Evolutionary conservation across 169 alveolate species (phyloP), one percentile per base, ranked within the genome.

Genomic region (Eimeria maxima): DNA sequence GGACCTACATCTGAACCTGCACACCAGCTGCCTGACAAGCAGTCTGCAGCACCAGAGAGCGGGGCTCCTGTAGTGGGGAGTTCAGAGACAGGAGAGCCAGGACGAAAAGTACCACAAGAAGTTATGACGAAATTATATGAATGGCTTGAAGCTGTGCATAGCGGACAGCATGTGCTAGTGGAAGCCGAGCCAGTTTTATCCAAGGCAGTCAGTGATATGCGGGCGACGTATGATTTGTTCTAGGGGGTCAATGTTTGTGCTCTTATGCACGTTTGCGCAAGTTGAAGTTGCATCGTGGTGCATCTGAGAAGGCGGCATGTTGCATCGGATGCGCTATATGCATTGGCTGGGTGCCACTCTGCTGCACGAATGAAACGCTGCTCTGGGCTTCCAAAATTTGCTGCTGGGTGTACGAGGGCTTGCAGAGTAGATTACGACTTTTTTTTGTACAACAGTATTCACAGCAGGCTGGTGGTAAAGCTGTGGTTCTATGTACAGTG

Each of bases 371-470:
- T 69, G 80, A 33, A 33, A 2, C 11, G 80, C 80, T 69, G 50
- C 50, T 29, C 22, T 20, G 80, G n/a, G 80, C 50, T 6, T 33
- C 80, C 16, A 1, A 69, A 33, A 13, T 69, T 45, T 50, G 80
- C 50, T 29, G n/a, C 50, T 69, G 80, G 27, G 50, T 69, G 45
- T 29, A 33, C 80, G 50, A 69, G 20, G 50, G n/a, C 50, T 69
- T 47, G 80, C 80, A 69, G 22, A 69, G 33, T 69, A 69, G 45
- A 29, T 33, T 69, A 69, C 78, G 50, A 29, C 80, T 69, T 69
- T 69, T 69, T 69, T 69, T 69, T 69, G 80, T 69, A 33, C 33
- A 29, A 8, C n/a, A 69, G 50, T 33, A 13, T 69, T 33, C 80
- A 13, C 22, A 47, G 16, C 80, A 33, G 50, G 80, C 50, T 69